These are phyloP conservation scores for Zychaea mexicana DNA, from an alignment of 371 early-diverging fungal genomes.

Conservation along the genomic window DNA sequence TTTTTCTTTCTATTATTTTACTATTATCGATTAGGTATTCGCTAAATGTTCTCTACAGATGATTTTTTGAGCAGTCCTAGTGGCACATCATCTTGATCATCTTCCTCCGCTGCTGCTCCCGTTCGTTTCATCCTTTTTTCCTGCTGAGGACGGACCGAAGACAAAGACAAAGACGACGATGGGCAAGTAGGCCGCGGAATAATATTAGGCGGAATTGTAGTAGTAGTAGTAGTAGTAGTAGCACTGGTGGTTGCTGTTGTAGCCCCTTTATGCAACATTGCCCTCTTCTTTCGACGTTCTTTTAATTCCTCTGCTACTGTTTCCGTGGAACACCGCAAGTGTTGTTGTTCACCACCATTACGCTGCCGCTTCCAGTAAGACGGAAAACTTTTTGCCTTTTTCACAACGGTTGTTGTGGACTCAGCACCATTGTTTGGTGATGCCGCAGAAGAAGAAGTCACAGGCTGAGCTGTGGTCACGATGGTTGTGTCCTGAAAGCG, in stretches of 20 bases:
- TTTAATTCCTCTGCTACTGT: neutral
- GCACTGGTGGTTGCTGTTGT: neutral
- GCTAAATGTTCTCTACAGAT: neutral
- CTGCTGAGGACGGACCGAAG: slow-evolving; percentile 1
- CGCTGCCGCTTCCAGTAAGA: neutral
- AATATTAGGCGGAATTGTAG: too few species aligned
- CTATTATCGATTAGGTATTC: neutral
- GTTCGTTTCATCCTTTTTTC: too few species aligned
- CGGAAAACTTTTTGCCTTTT: slow-evolving; percentile 3
- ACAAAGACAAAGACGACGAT: neutral
- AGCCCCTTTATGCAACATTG: neutral
- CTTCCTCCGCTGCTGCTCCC: neutral
- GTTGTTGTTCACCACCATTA: neutral
- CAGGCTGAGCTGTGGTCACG: slow-evolving; percentile 12
- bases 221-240: too few species aligned
- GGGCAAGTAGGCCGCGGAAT: neutral
- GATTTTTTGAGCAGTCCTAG: slow-evolving; percentile 7
- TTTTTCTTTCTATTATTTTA: neutral
- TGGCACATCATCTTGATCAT: slow-evolving; percentile 10
- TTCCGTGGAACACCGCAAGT: neutral
- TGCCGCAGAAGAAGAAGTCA: neutral
- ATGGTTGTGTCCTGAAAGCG: slow-evolving; percentile 22
- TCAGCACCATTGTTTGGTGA: neutral
- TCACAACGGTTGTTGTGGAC: neutral
- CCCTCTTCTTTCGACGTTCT: neutral